Evolutionary conservation across 2,329 filamentous ascomycete genomes (phyloP), one percentile per base, ranked within the genome.

Genomic region (Phoma herbarum): DNA sequence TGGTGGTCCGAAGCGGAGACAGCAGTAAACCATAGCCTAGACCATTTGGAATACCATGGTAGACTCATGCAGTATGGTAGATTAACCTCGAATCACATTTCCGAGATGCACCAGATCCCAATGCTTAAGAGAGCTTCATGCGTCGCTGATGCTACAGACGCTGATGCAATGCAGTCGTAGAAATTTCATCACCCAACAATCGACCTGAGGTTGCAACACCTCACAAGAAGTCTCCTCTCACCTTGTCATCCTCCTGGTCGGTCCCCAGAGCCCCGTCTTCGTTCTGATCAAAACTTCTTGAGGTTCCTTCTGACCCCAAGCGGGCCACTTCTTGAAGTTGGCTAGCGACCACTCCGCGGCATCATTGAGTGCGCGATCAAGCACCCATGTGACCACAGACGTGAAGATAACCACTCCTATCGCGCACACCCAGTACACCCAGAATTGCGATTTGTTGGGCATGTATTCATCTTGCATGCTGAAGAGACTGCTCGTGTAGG

Each of bases 381-480:
- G 29, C 1, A 71, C 33, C 62, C 65, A 74, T 0, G 70, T 74
- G 0, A 66, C 62, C 6, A 63, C 49, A 8, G 67, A 60, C 1
- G 73, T 75, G 9, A 74, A 57, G 2, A 60, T 54, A 3, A 75
- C 69, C 2, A 66, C 65, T 3, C 57, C 60, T 3, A 76, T 53
- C 2, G 72, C 71, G 23, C 60, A 64, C 2, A 75, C 71, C 73
- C 72, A 75, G 44, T 75, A 75, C 1, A 75, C 61, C 71, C 71
- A 75, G 25, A 75, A 75, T 9, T 67, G 50, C 0, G 49, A 49
- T 12, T 65, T 63, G n/a, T 70, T 70, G 1, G 73, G 72, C 7
- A 69, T 67, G 37, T 66, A 76, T 1, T 63, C 55, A 45, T 75
- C 71, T 45, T 72, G 67, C 73, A 76, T 76, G 54, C 72, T 74